Conservation (phyloP, 2,329 filamentous ascomycete genomes). For the Lachnellula hyalina region DNA sequence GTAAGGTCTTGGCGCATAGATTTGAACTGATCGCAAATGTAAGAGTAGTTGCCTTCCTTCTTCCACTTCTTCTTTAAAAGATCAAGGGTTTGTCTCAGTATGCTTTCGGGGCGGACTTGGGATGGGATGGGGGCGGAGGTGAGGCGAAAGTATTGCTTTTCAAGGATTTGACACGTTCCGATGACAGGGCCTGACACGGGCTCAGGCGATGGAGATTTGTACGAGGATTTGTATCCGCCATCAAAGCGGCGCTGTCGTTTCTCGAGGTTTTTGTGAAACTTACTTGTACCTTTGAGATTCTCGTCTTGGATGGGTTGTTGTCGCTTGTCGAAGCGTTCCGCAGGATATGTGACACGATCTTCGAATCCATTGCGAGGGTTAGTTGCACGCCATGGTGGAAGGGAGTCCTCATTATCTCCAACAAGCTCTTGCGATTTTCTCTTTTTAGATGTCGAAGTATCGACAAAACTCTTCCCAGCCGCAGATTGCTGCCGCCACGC, state of each 20-base stretch:
- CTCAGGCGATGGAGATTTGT: slow-evolving; percentile 50
- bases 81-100: slow-evolving; percentile 81
- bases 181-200: slow-evolving; percentile 67
- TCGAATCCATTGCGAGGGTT: slow-evolving; percentile 55
- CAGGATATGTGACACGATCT: slow-evolving; percentile 59
- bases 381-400: slow-evolving; percentile 70
- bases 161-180: slow-evolving; percentile 75
- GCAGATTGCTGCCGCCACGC: slow-evolving; percentile 28
- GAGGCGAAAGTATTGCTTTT: slow-evolving; percentile 92
- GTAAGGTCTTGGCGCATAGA: slow-evolving; percentile 96
- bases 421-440: slow-evolving; percentile 69
- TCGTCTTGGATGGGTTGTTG: slow-evolving; percentile 43
- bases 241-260: slow-evolving; percentile 87
- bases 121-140: slow-evolving; percentile 85
- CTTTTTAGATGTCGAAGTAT: slow-evolving; percentile 54
- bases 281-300: slow-evolving; percentile 60
- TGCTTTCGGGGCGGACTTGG: slow-evolving; percentile 74
- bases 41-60: slow-evolving; percentile 87
- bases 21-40: slow-evolving; percentile 99
- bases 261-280: slow-evolving; percentile 82
- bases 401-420: slow-evolving; percentile 44
- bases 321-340: slow-evolving; percentile 39
- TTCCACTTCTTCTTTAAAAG: slow-evolving; percentile 93
- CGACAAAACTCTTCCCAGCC: slow-evolving; percentile 17
- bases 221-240: slow-evolving; percentile 52